These are phyloP conservation scores for Calonectria pseudoreteaudii DNA, from an alignment of 2,329 filamentous ascomycete species.

Conservation along the genomic window DNA sequence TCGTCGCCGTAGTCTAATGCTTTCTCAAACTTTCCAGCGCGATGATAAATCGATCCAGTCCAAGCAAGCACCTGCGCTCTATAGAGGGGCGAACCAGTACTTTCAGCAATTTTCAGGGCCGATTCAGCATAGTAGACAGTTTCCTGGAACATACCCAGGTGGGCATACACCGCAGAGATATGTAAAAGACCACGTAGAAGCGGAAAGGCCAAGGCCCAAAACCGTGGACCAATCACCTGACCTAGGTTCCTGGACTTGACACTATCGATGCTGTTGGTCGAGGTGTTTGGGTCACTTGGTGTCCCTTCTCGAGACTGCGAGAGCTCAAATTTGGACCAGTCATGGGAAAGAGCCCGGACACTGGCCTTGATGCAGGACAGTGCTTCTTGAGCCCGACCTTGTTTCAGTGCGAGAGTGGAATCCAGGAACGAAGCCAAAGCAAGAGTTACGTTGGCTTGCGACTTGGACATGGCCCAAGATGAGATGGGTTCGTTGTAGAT, in stretches of 20 bases:
- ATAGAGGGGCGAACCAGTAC: constrained; percentile 72
- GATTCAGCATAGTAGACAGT: constrained; percentile 90
- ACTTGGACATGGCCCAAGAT: constrained; percentile 49
- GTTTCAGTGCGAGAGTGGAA: constrained; percentile 74
- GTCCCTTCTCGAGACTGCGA: constrained; percentile 29
- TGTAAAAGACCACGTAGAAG: constrained; percentile 79
- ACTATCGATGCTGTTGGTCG: constrained; percentile 44
- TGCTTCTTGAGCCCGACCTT: constrained; percentile 69
- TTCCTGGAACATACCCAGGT: constrained; percentile 89
- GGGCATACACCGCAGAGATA: constrained; percentile 81
- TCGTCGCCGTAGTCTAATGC: constrained; percentile 67
- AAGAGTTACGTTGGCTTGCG: constrained; percentile 47
- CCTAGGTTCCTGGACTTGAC: constrained; percentile 39
- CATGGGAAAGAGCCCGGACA: constrained; percentile 66
- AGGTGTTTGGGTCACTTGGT: constrained; percentile 44
- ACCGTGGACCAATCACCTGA: constrained; percentile 64
- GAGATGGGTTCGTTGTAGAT: constrained; percentile 46
- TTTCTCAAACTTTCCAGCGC: constrained; percentile 69
- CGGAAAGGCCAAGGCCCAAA: constrained; percentile 83
- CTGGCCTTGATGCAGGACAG: constrained; percentile 68
- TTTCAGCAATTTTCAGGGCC: constrained; percentile 79
- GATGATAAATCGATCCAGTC: constrained; percentile 66
- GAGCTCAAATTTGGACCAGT: constrained; percentile 65
- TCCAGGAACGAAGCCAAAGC: constrained; percentile 63
- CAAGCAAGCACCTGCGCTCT: constrained; percentile 66